Evolutionary conservation across 148 eudicot genomes (phyloP).

Genomic region (Mesembryanthemum crystallinum): DNA sequence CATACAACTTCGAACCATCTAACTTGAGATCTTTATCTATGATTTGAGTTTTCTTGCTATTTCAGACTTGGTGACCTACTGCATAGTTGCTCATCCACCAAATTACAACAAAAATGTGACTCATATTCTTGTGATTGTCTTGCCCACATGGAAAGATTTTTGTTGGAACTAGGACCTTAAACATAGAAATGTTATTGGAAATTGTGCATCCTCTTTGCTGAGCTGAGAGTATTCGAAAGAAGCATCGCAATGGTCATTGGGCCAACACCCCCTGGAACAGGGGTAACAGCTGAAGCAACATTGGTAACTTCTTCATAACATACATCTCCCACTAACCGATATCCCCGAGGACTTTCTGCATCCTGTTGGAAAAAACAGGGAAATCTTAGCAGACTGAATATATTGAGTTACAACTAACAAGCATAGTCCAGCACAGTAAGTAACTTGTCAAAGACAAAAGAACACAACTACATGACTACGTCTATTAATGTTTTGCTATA

Average conservation of each 20-base stretch:
- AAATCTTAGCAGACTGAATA: conserved; percentile 2
- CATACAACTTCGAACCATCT: too few species aligned
- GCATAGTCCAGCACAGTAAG: not conserved
- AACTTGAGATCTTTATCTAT: not conserved
- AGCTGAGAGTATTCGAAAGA: conserved; percentile 64
- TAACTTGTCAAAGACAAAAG: not conserved
- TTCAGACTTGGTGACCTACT: too few species aligned
- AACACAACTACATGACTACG: too few species aligned
- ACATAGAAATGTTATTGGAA: conserved; percentile 35
- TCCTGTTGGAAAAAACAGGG: conserved; percentile 52
- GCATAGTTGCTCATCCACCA: not conserved
- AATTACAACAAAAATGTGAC: not conserved
- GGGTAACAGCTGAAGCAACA: conserved; percentile 90
- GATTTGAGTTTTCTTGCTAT: too few species aligned
- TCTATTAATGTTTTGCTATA: not conserved
- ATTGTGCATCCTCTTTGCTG: conserved; percentile 56
- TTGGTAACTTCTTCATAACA: conserved; percentile 84
- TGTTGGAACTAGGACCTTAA: not conserved
- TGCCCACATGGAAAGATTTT: not conserved
- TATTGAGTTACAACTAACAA: too few species aligned
- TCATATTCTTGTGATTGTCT: not conserved
- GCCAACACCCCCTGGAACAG: conserved; percentile 87
- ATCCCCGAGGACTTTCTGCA: conserved; percentile 57
- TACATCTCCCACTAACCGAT: conserved; percentile 88
- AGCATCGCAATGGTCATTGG: conserved; percentile 94